phyloP scores from a whole-genome alignment of 1,139 yeast species.

The Geotrichum europaeum region DNA sequence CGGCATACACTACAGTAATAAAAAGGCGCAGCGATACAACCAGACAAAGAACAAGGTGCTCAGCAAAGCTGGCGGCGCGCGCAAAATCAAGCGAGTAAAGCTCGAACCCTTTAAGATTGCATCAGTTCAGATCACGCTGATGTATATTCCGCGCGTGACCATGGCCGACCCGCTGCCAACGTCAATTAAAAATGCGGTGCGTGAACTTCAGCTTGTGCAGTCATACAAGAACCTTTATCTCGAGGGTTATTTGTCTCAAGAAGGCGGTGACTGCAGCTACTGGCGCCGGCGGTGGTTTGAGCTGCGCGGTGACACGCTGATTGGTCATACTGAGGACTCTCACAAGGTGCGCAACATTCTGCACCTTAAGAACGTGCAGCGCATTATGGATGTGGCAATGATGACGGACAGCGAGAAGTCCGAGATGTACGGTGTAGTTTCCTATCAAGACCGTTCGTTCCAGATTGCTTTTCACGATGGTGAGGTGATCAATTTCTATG shows the following conservation, averaged over 20 bases:
- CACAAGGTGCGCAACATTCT: slow-evolving; percentile 60
- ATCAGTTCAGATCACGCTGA: slow-evolving; percentile 62
- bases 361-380: slow-evolving; percentile 38
- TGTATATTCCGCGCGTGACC: slow-evolving; percentile 49
- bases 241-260: slow-evolving; percentile 64
- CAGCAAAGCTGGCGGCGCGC: not conserved
- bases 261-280: slow-evolving; percentile 68
- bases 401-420: slow-evolving; percentile 12
- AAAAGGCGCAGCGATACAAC: slow-evolving; percentile 1
- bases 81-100: slow-evolving; percentile 5
- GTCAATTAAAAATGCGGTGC: slow-evolving; percentile 29
- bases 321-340: slow-evolving; percentile 56
- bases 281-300: slow-evolving; percentile 65
- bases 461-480: slow-evolving; percentile 58
- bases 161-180: slow-evolving; percentile 50
- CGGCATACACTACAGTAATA: slow-evolving; percentile 4
- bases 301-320: slow-evolving; percentile 50
- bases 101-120: slow-evolving; percentile 57
- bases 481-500: slow-evolving; percentile 60
- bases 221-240: slow-evolving; percentile 21
- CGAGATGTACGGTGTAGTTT: slow-evolving; percentile 30
- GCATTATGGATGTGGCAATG: slow-evolving; percentile 9
- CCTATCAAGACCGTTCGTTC: slow-evolving; percentile 41
- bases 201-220: slow-evolving; percentile 26
- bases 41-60: not conserved